Conservation (phyloP, 208 protist genomes). For the Crithidia bombi region DNA sequence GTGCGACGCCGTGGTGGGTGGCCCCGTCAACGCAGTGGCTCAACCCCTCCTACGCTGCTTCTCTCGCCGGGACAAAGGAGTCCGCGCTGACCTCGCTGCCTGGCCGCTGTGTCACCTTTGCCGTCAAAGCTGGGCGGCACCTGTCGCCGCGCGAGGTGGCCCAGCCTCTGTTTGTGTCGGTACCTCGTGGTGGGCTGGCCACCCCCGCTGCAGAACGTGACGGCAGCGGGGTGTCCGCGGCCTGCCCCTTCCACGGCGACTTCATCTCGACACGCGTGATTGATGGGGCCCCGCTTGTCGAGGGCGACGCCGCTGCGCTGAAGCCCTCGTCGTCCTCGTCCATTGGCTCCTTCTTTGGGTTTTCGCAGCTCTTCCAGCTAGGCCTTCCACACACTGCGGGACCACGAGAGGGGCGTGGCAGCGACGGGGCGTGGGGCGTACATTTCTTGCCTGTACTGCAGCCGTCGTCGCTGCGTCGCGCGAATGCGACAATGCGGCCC, state of each 20-base stretch:
- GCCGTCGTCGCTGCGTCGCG: slow-evolving; percentile 40
- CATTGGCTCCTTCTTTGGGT: slow-evolving; percentile 4
- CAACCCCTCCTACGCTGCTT: slow-evolving; percentile 13
- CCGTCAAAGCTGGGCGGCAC: slow-evolving; percentile 53
- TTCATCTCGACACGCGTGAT: slow-evolving; percentile 46
- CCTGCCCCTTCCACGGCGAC: slow-evolving; percentile 40
- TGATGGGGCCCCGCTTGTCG: slow-evolving; percentile 30
- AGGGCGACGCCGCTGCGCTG: background rate
- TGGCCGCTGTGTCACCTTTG: slow-evolving; percentile 66
- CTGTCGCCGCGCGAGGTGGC: slow-evolving; percentile 58
- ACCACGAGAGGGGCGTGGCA: slow-evolving; percentile 1
- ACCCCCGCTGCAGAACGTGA: background rate
- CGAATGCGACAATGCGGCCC: slow-evolving; percentile 61
- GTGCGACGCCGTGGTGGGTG: slow-evolving; percentile 82
- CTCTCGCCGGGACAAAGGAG: slow-evolving; percentile 10
- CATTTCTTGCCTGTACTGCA: slow-evolving; percentile 69
- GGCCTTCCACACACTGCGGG: slow-evolving; percentile 25
- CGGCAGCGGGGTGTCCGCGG: background rate
- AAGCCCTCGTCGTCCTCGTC: slow-evolving; percentile 2
- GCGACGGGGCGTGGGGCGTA: slow-evolving; percentile 22
- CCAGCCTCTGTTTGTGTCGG: slow-evolving; percentile 66
- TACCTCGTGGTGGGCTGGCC: slow-evolving; percentile 14
- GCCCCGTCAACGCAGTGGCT: slow-evolving; percentile 51
- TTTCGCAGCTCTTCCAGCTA: slow-evolving; percentile 34
- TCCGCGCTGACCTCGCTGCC: slow-evolving; percentile 14